Evolutionary conservation across 169 alveolate genomes (phyloP), one percentile per base, ranked within the genome.

Genomic region (Eimeria zaria): DNA sequence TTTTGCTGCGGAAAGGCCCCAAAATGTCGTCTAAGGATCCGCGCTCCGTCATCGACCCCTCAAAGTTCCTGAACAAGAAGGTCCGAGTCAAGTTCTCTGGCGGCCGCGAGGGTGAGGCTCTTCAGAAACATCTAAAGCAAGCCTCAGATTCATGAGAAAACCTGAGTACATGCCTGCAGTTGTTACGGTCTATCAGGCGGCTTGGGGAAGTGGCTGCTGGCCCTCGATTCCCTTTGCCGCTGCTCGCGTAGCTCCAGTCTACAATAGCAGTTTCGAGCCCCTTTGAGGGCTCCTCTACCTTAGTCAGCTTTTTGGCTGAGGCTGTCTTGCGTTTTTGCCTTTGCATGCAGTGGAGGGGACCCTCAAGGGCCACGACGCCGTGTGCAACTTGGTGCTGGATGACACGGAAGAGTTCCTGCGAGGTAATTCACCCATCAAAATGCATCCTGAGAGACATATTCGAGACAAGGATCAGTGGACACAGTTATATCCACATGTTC

Each of bases 331-430:
- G 36, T 58, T 48, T 60, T 53, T 71, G 89, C 93, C 33, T 74
- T 44, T 89, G 58, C 53, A 20, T 90, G 69, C 97, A 98, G 98
- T 98, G 33, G 97, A 96, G 94, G 99, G 99, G 22, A 96, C 97
- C 69, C 98, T 98, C 85, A 98, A 97, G 92, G 99, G 99, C 41
- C 99, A 98, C 88, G 99, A 98, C 88, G 99, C 98, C 44, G 98
- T 98, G 69, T 98, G 98, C 83, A 98, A 98, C 95, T 95, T 98
- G 78, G 99, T 98, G 30, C 97, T 98, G 64, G 99, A 98, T 91
- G 99, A 98, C 78, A 97, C 99, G 0, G 99, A 97, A 96, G 99
- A 98, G 96, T 98, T 94, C 87, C 90, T 98, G 53, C 97, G 99
- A 69, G 98, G 99, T 98, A 96, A 71, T 44, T 41, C 27, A n/a